Evolutionary conservation across 1,139 yeast species (phyloP), one percentile per base, ranked within the genome.

Genomic region (Blastobotrys aristatus): DNA sequence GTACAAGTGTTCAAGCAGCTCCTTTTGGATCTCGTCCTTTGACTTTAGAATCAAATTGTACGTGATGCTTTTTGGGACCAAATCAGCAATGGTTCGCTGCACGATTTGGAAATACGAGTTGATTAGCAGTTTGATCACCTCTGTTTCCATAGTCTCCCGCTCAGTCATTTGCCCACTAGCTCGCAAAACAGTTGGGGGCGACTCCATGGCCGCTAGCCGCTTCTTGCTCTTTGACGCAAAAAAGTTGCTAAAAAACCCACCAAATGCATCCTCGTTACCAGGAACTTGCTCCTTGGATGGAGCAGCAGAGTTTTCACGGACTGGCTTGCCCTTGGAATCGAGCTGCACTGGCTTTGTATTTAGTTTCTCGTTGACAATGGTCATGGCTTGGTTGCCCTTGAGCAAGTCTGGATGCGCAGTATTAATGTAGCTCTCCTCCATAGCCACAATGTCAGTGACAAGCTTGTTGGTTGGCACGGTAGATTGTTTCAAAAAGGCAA

Each of bases 391-490:
- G 18, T 92, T 80, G 45, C 98, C 98, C 67, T 86, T 89, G 60
- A 92, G 75, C 59, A 92, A 78, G 65, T 92, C 97, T 3, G 98
- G 98, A 64, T 92, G 98, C 1, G 97, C 97, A 14, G 97, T 92
- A 68, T 92, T 92, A 60, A 92, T 90, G 68, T 92, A 92, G 16
- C 96, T 86, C 63, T 87, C 90, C 69, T 92, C 98, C 54, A 95
- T 73, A 52, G 70, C 73, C 56, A 92, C 90, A 46, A 92, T 74
- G 66, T 92, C 97, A 40, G 75, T 68, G 34, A 90, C 96, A 62
- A 92, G 85, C 44, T 77, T 76, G 65, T 84, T 89, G 32, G 98
- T 88, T 53, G 98, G 98, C 29, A 79, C 66, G 60, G 87, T 79
- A 32, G 87, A 82, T 50, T 80, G 84, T 65, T 95, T 81, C 64